Conservation (phyloP, 345 rosid genomes). For the Erysimum cheiranthoides region DNA sequence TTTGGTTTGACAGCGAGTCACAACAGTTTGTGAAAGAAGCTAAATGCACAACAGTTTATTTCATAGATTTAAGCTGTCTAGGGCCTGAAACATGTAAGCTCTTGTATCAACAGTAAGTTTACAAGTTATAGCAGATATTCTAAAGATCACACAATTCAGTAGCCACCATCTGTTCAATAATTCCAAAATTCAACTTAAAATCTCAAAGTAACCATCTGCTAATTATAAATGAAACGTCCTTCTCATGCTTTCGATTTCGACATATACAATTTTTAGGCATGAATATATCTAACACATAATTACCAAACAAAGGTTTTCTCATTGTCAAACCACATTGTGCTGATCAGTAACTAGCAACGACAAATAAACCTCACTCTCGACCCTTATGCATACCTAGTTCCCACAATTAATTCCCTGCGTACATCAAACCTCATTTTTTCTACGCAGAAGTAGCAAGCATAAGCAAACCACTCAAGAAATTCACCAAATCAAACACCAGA, state of each 20-base stretch:
- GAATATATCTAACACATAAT: background rate
- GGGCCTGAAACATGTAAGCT: background rate
- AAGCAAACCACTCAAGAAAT: background rate
- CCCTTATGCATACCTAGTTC: background rate
- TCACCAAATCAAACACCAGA: constrained; percentile 16
- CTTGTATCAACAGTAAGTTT: background rate
- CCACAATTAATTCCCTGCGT: background rate
- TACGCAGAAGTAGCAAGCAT: constrained; percentile 6
- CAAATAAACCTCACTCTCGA: background rate
- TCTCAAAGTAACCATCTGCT: background rate
- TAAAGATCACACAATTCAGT: background rate
- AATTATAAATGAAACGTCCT: background rate
- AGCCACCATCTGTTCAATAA: background rate
- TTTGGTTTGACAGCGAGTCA: background rate
- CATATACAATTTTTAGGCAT: background rate
- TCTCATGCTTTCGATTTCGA: background rate
- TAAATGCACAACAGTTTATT: background rate
- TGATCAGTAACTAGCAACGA: constrained; percentile 2
- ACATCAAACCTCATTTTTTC: background rate
- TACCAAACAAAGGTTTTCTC: background rate
- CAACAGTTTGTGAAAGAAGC: constrained; percentile 22
- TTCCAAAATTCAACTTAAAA: background rate
- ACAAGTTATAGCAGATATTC: background rate
- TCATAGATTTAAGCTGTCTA: background rate
- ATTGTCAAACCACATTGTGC: background rate